Percentiles rank a stretch among this genome's conserved stretches.
Conservation (phyloP, 805 yeast species). For the Ogataea populi-albae region DNA sequence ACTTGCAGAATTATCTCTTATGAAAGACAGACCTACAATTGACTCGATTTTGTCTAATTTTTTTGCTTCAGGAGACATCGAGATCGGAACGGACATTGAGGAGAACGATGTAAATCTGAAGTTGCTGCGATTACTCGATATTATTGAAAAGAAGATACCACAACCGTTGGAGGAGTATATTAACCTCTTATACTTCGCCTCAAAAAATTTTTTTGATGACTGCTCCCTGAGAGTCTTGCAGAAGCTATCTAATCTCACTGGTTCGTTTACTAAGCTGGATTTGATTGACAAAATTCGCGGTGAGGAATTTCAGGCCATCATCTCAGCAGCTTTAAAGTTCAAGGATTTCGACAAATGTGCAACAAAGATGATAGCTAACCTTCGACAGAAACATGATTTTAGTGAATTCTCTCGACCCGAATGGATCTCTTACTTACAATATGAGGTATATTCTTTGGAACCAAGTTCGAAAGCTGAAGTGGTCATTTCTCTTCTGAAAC, state of each 20-base stretch:
- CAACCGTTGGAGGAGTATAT: conserved; percentile 26
- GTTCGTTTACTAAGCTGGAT: conserved; percentile 1
- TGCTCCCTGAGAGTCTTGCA: conserved; percentile 20
- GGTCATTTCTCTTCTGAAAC: conserved; percentile 34
- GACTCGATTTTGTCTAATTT: conserved; percentile 20
- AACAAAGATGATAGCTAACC: conserved; percentile 13
- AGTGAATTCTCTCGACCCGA: conserved; percentile 20
- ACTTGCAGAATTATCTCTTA: conserved; percentile 20
- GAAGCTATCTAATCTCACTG: conserved; percentile 18
- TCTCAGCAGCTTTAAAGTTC: conserved; percentile 25
- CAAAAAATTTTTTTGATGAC: conserved; percentile 27
- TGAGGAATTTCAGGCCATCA: conserved; percentile 29
- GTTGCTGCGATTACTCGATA: conserved; percentile 17
- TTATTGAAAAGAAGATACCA: conserved; percentile 16
- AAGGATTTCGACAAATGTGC: conserved; percentile 16
- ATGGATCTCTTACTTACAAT: conserved; percentile 27
- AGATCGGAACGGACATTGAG: conserved; percentile 27
- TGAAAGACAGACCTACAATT: conserved; percentile 10
- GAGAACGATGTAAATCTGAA: conserved; percentile 24
- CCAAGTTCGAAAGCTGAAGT: conserved; percentile 19
- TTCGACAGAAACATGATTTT: conserved; percentile 10
- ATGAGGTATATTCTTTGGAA: conserved; percentile 14
- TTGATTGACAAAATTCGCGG: conserved; percentile 15
- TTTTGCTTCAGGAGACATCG: conserved; percentile 30
- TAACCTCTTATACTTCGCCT: conserved; percentile 30